Conservation (phyloP, 441 rosid species). For the Bruguiera hainesii region DNA sequence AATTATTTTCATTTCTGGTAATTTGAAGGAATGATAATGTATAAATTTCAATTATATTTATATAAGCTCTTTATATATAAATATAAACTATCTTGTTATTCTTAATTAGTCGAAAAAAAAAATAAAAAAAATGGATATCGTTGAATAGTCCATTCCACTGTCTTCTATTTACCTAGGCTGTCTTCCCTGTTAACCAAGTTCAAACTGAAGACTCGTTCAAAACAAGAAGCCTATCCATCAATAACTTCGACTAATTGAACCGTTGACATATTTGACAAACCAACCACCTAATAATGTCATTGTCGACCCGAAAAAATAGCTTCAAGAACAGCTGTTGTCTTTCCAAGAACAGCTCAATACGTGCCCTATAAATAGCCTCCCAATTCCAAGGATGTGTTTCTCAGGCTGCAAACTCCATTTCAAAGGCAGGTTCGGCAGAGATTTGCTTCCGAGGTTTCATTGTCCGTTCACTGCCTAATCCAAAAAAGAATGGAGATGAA, state of each 20-base stretch:
- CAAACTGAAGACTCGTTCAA: neutral
- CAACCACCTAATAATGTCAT: neutral
- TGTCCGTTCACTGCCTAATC: neutral
- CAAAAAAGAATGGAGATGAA: slow-evolving; percentile 55
- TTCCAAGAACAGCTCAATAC: neutral
- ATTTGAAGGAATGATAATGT: too few species aligned
- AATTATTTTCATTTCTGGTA: too few species aligned
- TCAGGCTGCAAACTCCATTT: neutral
- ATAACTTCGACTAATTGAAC: too few species aligned
- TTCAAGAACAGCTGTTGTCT: too few species aligned
- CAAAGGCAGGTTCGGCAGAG: neutral
- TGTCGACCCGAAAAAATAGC: too few species aligned
- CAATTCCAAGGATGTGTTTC: neutral
- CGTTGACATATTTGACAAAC: neutral
- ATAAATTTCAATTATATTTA: too few species aligned
- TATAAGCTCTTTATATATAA: too few species aligned
- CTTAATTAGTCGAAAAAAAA: too few species aligned
- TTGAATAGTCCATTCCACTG: neutral
- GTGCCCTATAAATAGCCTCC: neutral
- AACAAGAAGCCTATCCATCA: neutral
- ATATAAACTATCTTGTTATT: too few species aligned
- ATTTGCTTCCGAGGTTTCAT: neutral
- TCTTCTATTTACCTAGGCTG: neutral
- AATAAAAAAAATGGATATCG: too few species aligned
- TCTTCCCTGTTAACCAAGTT: neutral